phyloP scores from a whole-genome alignment of 371 early-diverging fungal species.

The Rhizopus delemar region DNA sequence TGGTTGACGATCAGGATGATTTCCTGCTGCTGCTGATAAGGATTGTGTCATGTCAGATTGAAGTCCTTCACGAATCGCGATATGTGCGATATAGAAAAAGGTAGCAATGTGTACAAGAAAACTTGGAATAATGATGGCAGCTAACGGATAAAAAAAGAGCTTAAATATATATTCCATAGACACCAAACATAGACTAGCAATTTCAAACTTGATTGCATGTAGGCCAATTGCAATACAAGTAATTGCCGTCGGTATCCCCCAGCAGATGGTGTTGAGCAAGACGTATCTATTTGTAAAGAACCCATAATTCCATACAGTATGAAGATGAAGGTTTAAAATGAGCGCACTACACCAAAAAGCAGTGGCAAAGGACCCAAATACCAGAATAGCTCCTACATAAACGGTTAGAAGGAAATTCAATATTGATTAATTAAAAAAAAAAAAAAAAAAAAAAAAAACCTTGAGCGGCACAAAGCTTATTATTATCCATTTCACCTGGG shows the following conservation, averaged over 20 bases:
- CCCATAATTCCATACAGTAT: constrained; percentile 69
- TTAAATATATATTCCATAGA: constrained; percentile 52
- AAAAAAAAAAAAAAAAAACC: constrained; percentile 23
- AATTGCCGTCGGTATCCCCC: constrained; percentile 61
- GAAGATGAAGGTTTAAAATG: constrained; percentile 65
- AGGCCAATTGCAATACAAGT: constrained; percentile 52
- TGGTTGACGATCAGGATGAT: constrained; percentile 33
- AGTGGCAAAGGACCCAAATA: constrained; percentile 61
- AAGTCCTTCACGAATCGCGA: constrained; percentile 48
- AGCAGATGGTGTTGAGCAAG: constrained; percentile 58
- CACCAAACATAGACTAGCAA: constrained; percentile 64
- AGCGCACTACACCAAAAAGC: constrained; percentile 64
- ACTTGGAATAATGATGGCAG: constrained; percentile 59
- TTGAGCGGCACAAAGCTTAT: constrained; percentile 63
- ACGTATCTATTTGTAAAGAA: constrained; percentile 60
- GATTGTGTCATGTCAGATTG: constrained; percentile 59
- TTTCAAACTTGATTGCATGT: constrained; percentile 60
- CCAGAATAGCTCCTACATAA: constrained; percentile 49
- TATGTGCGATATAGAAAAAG: constrained; percentile 64
- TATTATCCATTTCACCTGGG: constrained; percentile 57
- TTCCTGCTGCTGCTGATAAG: constrained; percentile 25
- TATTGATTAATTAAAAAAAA: no score
- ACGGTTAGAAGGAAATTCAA: background rate
- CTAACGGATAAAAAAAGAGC: constrained; percentile 66
- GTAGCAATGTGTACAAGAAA: constrained; percentile 65